These are phyloP conservation scores for Rhodotorula mucilaginosa DNA, from an alignment of 1,284 basidiomycete genomes.

Conservation along the genomic window DNA sequence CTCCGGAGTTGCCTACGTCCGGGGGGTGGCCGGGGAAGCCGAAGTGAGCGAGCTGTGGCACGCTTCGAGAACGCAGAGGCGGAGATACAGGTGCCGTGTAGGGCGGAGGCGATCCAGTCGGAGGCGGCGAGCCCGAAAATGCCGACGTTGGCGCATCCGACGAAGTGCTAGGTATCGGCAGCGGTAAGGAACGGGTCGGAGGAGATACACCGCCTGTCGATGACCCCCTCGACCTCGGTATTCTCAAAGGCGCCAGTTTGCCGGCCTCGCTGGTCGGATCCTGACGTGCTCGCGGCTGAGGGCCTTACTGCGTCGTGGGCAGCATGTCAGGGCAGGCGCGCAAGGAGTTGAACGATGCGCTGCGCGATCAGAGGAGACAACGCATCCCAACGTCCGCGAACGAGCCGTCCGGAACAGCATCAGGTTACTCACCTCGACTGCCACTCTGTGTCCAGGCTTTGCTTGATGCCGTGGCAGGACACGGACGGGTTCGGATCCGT, in stretches of 20 bases:
- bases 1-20: neutral
- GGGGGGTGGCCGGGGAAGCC: slow-evolving; percentile 7
- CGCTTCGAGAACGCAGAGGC: slow-evolving; percentile 26
- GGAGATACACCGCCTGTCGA: neutral
- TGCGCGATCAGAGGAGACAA: too few relatives aligned
- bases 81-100: slow-evolving; percentile 28
- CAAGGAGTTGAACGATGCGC: too few relatives aligned
- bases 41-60: slow-evolving; percentile 23
- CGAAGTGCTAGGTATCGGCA: neutral
- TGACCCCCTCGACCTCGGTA: neutral
- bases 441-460: too few relatives aligned
- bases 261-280: neutral
- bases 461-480: too few relatives aligned
- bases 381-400: too few relatives aligned
- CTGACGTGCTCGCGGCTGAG: too few relatives aligned
- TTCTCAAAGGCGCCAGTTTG: neutral
- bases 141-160: neutral
- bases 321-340: too few relatives aligned
- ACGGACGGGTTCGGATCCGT: too few relatives aligned
- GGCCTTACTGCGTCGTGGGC: too few relatives aligned
- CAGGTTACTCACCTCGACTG: too few relatives aligned
- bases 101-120: slow-evolving; percentile 13
- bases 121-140: neutral
- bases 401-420: too few relatives aligned
- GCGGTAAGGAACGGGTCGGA: neutral